These are phyloP conservation scores for Annulohypoxylon nitens DNA, from an alignment of 495 filamentous ascomycete species.

Conservation along the genomic window DNA sequence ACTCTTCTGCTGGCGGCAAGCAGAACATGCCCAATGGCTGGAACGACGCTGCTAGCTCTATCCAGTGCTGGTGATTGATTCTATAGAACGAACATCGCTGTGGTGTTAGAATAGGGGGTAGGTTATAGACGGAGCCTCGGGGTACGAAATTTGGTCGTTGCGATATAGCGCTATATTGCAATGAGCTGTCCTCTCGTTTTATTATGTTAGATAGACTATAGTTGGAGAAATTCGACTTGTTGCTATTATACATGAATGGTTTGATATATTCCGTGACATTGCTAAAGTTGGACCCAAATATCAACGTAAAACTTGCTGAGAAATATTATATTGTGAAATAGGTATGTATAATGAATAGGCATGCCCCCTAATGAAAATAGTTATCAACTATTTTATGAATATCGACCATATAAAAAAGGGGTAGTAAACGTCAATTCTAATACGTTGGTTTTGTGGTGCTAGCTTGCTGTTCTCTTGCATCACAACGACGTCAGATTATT, in stretches of 20 bases:
- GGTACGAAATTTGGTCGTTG: neutral
- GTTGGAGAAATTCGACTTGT: neutral
- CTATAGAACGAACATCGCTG: neutral
- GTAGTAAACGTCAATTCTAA: neutral
- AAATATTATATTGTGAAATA: neutral
- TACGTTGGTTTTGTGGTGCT: neutral
- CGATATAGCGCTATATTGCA: neutral
- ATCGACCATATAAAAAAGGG: neutral
- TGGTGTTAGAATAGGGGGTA: neutral
- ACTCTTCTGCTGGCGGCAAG: constrained; percentile 16
- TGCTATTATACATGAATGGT: neutral
- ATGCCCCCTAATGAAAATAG: no score
- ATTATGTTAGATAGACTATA: constrained; percentile 1
- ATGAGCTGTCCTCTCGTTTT: constrained; percentile 7
- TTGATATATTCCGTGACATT: neutral
- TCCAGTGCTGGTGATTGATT: constrained; percentile 17
- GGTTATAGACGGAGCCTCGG: neutral
- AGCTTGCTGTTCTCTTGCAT: neutral
- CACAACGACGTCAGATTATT: constrained; percentile 5
- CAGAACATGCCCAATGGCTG: constrained; percentile 17
- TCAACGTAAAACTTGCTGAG: neutral
- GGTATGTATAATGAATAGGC: no score
- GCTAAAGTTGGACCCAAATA: neutral
- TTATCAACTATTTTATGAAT: no score
- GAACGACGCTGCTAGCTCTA: constrained; percentile 7